A percentile compares a stretch with the other conserved stretches of the same genome.
Evolutionary conservation across 2,329 filamentous ascomycete genomes (phyloP).

Genomic region (Ophiostoma ulmi): DNA sequence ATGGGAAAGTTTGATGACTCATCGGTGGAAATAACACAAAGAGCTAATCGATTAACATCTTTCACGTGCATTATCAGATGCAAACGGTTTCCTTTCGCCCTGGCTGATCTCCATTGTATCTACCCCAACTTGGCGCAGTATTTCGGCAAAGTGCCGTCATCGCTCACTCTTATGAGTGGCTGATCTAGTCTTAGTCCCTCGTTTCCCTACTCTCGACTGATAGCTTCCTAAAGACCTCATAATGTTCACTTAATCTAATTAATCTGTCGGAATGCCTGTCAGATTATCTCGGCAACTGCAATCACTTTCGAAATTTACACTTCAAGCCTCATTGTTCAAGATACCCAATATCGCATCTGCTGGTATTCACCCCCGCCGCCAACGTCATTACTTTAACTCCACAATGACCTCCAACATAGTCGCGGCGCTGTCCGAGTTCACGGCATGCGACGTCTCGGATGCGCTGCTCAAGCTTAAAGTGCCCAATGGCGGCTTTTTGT

Average conservation of each 20-base stretch:
- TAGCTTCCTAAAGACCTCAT: background rate
- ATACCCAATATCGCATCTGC: background rate
- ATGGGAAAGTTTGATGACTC: background rate
- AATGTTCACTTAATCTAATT: background rate
- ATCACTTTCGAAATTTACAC: background rate
- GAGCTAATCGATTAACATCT: background rate
- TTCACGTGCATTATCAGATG: slow-evolving; percentile 10
- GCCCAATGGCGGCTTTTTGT: slow-evolving; percentile 49
- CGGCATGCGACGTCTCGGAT: slow-evolving; percentile 46
- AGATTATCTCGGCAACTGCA: background rate
- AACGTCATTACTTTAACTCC: background rate
- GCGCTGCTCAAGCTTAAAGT: slow-evolving; percentile 47
- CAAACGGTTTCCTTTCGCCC: background rate
- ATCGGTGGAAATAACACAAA: background rate
- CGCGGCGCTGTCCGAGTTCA: slow-evolving; percentile 34
- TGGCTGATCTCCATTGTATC: background rate
- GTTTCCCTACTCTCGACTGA: background rate
- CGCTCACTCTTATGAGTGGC: background rate
- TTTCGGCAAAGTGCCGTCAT: slow-evolving; percentile 3
- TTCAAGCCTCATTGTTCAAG: background rate
- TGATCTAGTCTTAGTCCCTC: background rate
- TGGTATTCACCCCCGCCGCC: background rate
- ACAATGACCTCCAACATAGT: slow-evolving; percentile 27
- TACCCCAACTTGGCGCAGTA: background rate
- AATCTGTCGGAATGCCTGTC: background rate